Percentiles rank a stretch among this genome's conserved stretches.
Evolutionary conservation across 129 eudicot species (phyloP).

Genomic region (Daucus carota): DNA sequence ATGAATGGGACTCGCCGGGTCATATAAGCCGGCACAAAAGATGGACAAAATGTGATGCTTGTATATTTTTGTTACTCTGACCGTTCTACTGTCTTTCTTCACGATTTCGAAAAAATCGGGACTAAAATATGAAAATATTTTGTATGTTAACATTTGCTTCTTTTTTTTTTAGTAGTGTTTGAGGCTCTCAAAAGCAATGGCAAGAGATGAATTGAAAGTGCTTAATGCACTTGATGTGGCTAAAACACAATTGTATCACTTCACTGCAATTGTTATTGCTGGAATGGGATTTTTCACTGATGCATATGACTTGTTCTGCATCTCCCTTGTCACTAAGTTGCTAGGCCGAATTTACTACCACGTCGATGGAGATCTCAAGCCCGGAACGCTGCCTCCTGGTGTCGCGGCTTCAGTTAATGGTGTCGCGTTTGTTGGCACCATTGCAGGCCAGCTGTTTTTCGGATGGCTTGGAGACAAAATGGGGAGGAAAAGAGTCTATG

Average conservation of each 20-base stretch:
- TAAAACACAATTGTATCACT: constrained; percentile 53
- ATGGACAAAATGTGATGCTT: neutral
- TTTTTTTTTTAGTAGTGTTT: neutral
- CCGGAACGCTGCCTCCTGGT: constrained; percentile 40
- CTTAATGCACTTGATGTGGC: constrained; percentile 51
- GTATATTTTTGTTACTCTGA: no score
- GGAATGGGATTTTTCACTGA: constrained; percentile 65
- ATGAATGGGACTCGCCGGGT: neutral
- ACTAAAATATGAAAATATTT: no score
- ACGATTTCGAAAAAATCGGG: no score
- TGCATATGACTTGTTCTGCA: constrained; percentile 47
- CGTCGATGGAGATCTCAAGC: constrained; percentile 16
- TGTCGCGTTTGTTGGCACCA: constrained; percentile 48
- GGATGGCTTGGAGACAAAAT: constrained; percentile 65
- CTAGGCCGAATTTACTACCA: constrained; percentile 49
- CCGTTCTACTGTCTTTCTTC: no score
- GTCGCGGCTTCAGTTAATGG: constrained; percentile 40
- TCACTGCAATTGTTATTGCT: constrained; percentile 51
- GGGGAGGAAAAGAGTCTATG: constrained; percentile 54
- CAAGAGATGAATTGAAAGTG: constrained; percentile 45
- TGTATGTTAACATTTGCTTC: no score
- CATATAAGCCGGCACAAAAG: neutral
- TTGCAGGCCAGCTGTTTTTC: constrained; percentile 49
- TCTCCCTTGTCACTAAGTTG: constrained; percentile 40
- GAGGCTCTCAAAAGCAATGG: constrained; percentile 20